Evolutionary conservation across 352 stramenopile genomes (phyloP).

Genomic region (Blastocystis sp.): DNA sequence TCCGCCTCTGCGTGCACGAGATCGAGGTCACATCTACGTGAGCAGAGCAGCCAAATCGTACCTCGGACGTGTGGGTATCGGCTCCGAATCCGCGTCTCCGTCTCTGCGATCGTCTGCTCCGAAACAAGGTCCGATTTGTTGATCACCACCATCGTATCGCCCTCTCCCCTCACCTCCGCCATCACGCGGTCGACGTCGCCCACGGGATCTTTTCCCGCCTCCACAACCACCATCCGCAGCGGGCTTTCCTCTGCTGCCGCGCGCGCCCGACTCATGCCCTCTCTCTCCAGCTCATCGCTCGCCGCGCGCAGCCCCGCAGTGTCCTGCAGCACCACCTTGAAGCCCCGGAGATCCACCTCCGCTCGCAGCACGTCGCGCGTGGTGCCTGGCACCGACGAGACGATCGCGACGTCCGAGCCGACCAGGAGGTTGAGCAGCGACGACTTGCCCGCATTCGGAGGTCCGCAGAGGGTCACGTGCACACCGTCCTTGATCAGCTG

Average conservation of each 20-base stretch:
- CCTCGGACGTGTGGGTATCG: neutral
- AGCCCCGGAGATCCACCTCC: constrained; percentile 75
- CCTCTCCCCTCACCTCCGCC: neutral
- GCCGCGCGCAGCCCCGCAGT: constrained; percentile 74
- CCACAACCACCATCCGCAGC: neutral
- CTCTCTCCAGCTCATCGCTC: constrained; percentile 32
- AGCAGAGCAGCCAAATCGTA: neutral
- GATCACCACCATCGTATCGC: constrained; percentile 18
- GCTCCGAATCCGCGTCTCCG: neutral
- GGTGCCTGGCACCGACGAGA: constrained; percentile 72
- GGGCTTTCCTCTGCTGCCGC: neutral
- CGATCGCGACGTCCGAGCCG: constrained; percentile 74
- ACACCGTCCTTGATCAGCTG: constrained; percentile 28
- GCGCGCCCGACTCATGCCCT: constrained; percentile 8
- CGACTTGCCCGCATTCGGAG: constrained; percentile 78
- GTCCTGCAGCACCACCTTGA: constrained; percentile 76
- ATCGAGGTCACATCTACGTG: constrained; percentile 10
- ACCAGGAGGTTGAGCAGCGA: constrained; percentile 76
- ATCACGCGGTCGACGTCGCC: neutral
- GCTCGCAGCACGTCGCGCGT: constrained; percentile 78
- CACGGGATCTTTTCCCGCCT: neutral
- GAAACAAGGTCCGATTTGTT: constrained; percentile 27
- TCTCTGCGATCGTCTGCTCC: neutral
- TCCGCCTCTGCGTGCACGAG: neutral
- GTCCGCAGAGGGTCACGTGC: constrained; percentile 72